Evolutionary conservation across 345 rosid genomes (phyloP), one percentile per base, ranked within the genome.

Genomic region (Dimocarpus longan): DNA sequence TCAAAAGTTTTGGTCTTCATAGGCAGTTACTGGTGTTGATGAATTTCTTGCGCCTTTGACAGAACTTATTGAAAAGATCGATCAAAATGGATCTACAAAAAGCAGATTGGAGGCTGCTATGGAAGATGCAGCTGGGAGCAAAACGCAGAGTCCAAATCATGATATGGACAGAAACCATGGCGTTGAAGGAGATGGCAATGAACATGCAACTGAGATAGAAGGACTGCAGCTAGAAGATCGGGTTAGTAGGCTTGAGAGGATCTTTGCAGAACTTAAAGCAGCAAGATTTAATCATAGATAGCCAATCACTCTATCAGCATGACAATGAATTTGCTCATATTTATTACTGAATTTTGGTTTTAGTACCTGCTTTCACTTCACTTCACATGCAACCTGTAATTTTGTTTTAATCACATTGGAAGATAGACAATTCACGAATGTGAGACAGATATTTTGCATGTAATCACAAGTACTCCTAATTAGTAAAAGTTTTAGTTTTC

Each of bases 121-220:
- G 22, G 77, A 70, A 64, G 76, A 13, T 75, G 78, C 50, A 11
- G 39, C 26, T 22, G 76, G 46, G n/a, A 70, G 44, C 5, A 16
- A 50, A 1, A 39, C 42, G 50, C 78, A 37, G 12, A 79, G 57
- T 63, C 22, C 59, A 43, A 54, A 8, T 43, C 42, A 22, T 40
- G 44, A 43, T 19, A 52, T 2, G 44, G 54, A 8, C 12, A 22
- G 50, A 48, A 70, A 37, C 9, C 42, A 44, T 19, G 50, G 5
- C 13, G 67, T 12, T 69, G 68, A 19, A 32, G 46, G 52, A 73
- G 67, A 8, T 42, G 73, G 68, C 28, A 42, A 18, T 60, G 37
- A 46, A 8, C 7, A 65, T 37, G 24, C 60, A 6, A 2, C 18
- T 26, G 75, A 40, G 54, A 44, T 46, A 26, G 44, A 1, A 67